Evolutionary conservation across 1,284 basidiomycete species (phyloP), one percentile per base, ranked within the genome.

Genomic region (Puccinia hordei): DNA sequence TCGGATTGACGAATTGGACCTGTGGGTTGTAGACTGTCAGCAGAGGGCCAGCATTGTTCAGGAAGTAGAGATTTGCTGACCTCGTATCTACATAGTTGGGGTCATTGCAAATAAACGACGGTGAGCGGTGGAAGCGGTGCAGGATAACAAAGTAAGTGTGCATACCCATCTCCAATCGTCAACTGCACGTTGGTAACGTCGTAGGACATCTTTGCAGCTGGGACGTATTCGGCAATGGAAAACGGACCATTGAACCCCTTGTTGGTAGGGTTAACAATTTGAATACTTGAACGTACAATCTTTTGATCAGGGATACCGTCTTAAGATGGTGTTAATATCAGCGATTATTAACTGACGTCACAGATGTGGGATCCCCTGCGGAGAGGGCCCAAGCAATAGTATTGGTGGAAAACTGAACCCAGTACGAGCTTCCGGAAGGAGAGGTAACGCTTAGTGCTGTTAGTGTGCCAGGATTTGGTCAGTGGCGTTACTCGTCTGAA

Each of bases 361-460:
- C 77, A 19, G 27, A 24, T 33, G 33, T n/a, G 24, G 77, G 77
- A 41, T 79, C 77, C 33, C 68, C 68, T 19, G 77, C 63, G 12
- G 24, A 22, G 4, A 17, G 6, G 13, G 22, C 15, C 77, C 77
- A 79, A 19, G 77, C 66, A 71, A 79, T 79, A 41, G 77, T 79
- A 30, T 79, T 79, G 53, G 77, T 79, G 6, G n/a, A 33, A 24
- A 63, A 71, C 49, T 79, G 77, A 10, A 79, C 77, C 77, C 77
- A 79, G 57, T 79, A 79, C n/a, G 65, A 72, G 22, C 51, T 27
- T n/a, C 24, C 65, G 55, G 77, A 79, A 24, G 77, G 77, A 9
- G 66, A 68, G 13, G 35, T 72, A n/a, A 79, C 44, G 30, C 30
- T 79, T 5, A 79, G 35, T 5, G 77, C 77, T 79, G 13, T 4